Conservation (phyloP, 495 filamentous ascomycete genomes). For the Penicillium cinerascens region DNA sequence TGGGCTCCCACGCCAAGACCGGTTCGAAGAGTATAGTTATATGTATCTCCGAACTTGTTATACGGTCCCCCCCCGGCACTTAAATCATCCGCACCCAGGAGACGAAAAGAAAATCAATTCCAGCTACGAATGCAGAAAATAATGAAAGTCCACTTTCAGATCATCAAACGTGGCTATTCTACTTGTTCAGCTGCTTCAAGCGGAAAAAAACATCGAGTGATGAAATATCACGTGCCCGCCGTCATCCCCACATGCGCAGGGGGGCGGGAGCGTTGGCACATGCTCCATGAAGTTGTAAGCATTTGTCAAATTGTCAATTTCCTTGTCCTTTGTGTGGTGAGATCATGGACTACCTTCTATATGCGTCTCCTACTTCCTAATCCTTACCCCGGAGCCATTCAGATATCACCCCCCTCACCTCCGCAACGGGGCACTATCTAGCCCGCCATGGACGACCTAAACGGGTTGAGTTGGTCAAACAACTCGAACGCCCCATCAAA, state of each 20-base stretch:
- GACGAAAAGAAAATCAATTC: no score
- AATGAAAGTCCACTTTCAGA: no score
- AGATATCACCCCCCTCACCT: background rate
- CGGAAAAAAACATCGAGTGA: no score
- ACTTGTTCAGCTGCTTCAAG: no score
- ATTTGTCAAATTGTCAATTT: constrained; percentile 1
- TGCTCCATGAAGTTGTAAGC: background rate
- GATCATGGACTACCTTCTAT: constrained; percentile 6
- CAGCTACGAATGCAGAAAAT: no score
- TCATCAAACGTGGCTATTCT: no score
- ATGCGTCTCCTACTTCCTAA: background rate
- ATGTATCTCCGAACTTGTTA: no score
- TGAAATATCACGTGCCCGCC: constrained; percentile 21
- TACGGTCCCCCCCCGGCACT: no score
- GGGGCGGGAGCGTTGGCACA: constrained; percentile 2
- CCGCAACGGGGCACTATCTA: constrained; percentile 3
- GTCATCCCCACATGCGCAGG: constrained; percentile 16
- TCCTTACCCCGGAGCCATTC: background rate
- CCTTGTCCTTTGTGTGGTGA: constrained; percentile 7
- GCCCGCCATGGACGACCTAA: constrained; percentile 55
- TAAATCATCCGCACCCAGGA: no score
- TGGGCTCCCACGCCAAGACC: no score
- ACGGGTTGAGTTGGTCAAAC: constrained; percentile 53
- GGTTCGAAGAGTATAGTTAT: no score
- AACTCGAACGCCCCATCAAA: constrained; percentile 29